Evolutionary conservation across 495 filamentous ascomycete genomes (phyloP), one percentile per base, ranked within the genome.

Genomic region (Aspergillus cavernicola): DNA sequence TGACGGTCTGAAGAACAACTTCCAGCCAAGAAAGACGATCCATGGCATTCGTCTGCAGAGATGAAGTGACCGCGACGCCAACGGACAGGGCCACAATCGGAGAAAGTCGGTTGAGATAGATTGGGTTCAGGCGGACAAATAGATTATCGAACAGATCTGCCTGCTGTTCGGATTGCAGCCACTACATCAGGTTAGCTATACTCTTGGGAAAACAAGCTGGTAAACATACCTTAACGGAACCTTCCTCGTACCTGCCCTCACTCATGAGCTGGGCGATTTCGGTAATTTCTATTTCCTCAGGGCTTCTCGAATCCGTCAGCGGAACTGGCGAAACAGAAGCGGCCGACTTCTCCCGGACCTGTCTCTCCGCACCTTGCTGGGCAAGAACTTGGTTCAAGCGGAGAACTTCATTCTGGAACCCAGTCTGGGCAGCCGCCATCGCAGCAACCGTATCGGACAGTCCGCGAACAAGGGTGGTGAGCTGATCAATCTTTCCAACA

Each of bases 31-130:
- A 67, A 8, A 98, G 71, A 53, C 90, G 88, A 66, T 89, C 75
- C 36, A 70, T 58, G 28, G 87, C 55, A 58, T 86, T 80, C 26
- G 79, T 80, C 23, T 85, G 74, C 53, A 97, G 75, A 22, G 85
- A 78, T 7, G 81, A 76, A 23, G 88, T 88, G 13, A 97, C 80
- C 12, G 89, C 89, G 2, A 90, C 88, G 40, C 85, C 86, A 28
- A 95, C 85, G 0, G 91, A 96, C 20, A 97, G 80, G 6, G 85
- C 74, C 18, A 97, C 81, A 33, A 97, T 80, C 3, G 88, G 83
- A 36, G 83, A 85, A 22, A 96, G 78, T 7, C 52, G 54, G 9
- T 72, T 74, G 50, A 96, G 68, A 64, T 88, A 95, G 4, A 73
- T 65, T 1, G 90, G 89, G 57, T 86, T 81, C 59, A 87, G 79